Conservation (phyloP, 345 rosid genomes). For the Melaleuca quinquenervia region DNA sequence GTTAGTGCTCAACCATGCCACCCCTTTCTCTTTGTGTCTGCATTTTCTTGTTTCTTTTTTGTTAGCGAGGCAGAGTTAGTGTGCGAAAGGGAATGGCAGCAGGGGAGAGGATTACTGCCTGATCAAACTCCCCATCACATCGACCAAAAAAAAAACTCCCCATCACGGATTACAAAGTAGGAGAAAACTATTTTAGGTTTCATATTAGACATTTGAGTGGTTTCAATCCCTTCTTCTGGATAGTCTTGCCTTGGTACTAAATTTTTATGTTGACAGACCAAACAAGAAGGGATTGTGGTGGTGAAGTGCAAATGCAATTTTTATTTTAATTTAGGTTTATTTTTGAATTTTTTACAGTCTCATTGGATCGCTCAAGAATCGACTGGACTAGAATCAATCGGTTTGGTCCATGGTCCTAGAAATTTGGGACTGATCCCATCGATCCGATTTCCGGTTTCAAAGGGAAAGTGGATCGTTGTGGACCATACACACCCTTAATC, state of each 20-base stretch:
- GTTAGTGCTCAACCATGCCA: too few species aligned
- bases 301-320: conserved; percentile 94
- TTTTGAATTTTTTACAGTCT: too few species aligned
- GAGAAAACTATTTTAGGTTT: not conserved
- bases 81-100: conserved; percentile 93
- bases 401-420: too few species aligned
- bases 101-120: conserved; percentile 87
- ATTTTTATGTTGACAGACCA: conserved; percentile 20
- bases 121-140: too few species aligned
- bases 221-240: not conserved
- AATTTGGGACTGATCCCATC: too few species aligned
- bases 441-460: too few species aligned
- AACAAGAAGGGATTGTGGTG: conserved; percentile 57
- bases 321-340: too few species aligned
- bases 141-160: too few species aligned
- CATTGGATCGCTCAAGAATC: too few species aligned
- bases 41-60: not conserved
- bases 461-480: too few species aligned
- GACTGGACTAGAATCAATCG: too few species aligned
- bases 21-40: not conserved
- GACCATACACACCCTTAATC: too few species aligned
- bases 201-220: not conserved
- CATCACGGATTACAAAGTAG: conserved; percentile 63
- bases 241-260: not conserved
- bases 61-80: conserved; percentile 37